Evolutionary conservation across 257 asterid species (phyloP).

Genomic region (Linderniella brevidens): DNA sequence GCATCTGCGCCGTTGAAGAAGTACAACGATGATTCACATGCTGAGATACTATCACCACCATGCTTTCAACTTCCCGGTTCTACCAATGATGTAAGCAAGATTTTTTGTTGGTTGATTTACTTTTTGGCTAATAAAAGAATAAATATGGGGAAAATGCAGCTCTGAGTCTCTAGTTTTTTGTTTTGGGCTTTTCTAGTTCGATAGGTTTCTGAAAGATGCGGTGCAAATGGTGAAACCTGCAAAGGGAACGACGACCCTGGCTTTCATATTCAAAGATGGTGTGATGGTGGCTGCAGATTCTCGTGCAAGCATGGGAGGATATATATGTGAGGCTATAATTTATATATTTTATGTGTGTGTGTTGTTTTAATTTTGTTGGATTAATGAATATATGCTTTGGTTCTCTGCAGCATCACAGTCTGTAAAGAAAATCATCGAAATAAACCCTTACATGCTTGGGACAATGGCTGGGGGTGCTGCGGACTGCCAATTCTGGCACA

Average conservation of each 20-base stretch:
- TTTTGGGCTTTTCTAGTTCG: conserved; percentile 29
- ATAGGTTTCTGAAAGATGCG: conserved; percentile 78
- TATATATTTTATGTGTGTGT: too few relatives aligned
- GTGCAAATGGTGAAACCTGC: conserved; percentile 95
- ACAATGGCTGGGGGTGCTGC: conserved; percentile 99
- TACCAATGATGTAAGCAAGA: conserved; percentile 40
- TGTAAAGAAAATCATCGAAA: conserved; percentile 81
- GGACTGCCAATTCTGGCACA: conserved; percentile 92
- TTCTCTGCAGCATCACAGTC: conserved; percentile 59
- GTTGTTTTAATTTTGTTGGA: too few relatives aligned
- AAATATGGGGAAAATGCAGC: too few relatives aligned
- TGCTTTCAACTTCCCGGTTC: conserved; percentile 41
- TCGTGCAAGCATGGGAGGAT: conserved; percentile 97
- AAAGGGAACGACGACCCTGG: conserved; percentile 77
- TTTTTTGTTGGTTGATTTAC: background rate
- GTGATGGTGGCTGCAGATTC: conserved; percentile 92
- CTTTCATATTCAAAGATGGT: conserved; percentile 78
- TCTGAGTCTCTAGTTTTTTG: background rate
- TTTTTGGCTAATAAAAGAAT: too few relatives aligned
- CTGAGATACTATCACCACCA: conserved; percentile 33
- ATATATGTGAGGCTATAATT: conserved; percentile 47
- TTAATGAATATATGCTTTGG: too few relatives aligned
- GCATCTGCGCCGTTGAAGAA: conserved; percentile 31
- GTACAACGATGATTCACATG: conserved; percentile 19
- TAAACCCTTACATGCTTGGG: conserved; percentile 84